Evolutionary conservation across 768 basidiomycete genomes (phyloP).

Genomic region (Mycena haematopus): DNA sequence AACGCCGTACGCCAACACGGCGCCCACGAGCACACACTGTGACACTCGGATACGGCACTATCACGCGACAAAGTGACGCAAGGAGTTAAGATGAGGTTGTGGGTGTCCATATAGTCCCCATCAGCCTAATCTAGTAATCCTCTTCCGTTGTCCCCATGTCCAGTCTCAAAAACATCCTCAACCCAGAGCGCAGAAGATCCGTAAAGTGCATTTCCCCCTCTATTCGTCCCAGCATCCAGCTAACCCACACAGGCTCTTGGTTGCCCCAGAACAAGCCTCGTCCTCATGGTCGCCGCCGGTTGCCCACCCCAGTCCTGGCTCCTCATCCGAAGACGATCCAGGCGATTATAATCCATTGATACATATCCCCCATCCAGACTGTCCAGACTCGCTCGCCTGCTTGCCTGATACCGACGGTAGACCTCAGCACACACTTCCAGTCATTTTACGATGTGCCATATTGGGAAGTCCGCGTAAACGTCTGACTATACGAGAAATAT

Average conservation of each 20-base stretch:
- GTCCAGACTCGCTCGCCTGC: conserved; percentile 79
- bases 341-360: conserved; percentile 35
- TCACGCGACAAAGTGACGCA: too few relatives aligned
- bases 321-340: conserved; percentile 30
- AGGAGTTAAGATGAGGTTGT: too few relatives aligned
- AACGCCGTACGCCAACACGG: neutral
- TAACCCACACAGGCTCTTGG: conserved; percentile 26
- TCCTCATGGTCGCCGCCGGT: conserved; percentile 30
- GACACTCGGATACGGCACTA: too few relatives aligned
- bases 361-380: conserved; percentile 65
- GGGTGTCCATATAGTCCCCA: too few relatives aligned
- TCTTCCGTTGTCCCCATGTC: conserved; percentile 53
- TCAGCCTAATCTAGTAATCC: neutral
- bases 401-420: conserved; percentile 79
- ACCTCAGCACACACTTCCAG: conserved; percentile 84
- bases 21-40: neutral
- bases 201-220: conserved; percentile 47
- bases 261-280: conserved; percentile 34
- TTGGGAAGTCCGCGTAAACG: conserved; percentile 77
- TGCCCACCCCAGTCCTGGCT: conserved; percentile 23
- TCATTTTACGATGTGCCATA: conserved; percentile 85
- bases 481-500: conserved; percentile 84
- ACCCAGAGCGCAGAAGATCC: conserved; percentile 53
- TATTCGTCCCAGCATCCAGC: conserved; percentile 8
- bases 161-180: conserved; percentile 60